Conservation (phyloP, 768 basidiomycete genomes). For the Lactarius trivialis region DNA sequence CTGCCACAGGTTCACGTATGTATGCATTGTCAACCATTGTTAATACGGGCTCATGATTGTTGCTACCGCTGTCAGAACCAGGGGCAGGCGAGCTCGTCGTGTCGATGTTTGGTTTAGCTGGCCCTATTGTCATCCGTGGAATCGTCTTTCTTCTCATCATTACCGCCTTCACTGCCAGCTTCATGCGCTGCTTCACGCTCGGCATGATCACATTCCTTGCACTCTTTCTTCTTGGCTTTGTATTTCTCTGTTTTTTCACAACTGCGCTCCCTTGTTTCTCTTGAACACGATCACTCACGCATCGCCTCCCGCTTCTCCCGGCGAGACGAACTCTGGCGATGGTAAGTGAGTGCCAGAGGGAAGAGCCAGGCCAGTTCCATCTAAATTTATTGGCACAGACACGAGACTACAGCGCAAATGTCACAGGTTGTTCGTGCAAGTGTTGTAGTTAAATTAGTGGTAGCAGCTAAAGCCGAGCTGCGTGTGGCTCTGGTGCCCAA, state of each 20-base stretch:
- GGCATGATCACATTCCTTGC: slow-evolving; percentile 46
- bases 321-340: slow-evolving; percentile 12
- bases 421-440: too few species aligned
- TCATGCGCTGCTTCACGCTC: slow-evolving; percentile 32
- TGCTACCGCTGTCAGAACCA: slow-evolving; percentile 32
- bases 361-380: too few species aligned
- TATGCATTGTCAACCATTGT: slow-evolving; percentile 2
- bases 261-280: slow-evolving; percentile 18
- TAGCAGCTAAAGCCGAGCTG: slow-evolving; percentile 6
- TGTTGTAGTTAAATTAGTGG: too few species aligned
- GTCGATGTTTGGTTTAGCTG: slow-evolving; percentile 26
- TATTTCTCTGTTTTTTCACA: slow-evolving; percentile 53
- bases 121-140: slow-evolving; percentile 30
- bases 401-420: too few species aligned
- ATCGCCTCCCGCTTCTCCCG: neutral
- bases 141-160: slow-evolving; percentile 31
- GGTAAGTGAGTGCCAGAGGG: too few species aligned
- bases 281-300: too few species aligned
- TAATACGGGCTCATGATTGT: slow-evolving; percentile 4
- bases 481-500: neutral
- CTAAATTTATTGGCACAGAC: too few species aligned
- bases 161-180: slow-evolving; percentile 7
- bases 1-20: slow-evolving; percentile 86
- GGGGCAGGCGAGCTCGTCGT: slow-evolving; percentile 23
- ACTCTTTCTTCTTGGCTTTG: slow-evolving; percentile 57